Percentiles rank a stretch among this genome's conserved stretches.
Conservation (phyloP, 768 basidiomycete genomes). For the Leccinum arenicola region DNA sequence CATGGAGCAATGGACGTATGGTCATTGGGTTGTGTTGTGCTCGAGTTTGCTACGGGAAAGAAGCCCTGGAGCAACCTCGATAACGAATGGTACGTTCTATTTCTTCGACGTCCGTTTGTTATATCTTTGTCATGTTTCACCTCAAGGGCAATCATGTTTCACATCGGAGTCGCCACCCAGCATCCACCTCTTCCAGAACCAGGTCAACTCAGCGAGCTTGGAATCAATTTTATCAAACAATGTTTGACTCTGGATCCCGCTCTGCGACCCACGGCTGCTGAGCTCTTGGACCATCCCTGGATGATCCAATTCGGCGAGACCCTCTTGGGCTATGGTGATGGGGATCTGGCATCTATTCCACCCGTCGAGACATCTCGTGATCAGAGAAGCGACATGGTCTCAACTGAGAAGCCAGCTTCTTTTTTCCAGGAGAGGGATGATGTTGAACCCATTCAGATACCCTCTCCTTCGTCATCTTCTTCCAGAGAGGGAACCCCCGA, state of each 20-base stretch:
- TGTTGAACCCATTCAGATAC: slow-evolving; percentile 50
- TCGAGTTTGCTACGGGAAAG: slow-evolving; percentile 93
- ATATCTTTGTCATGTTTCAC: slow-evolving; percentile 4
- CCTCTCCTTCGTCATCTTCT: slow-evolving; percentile 50
- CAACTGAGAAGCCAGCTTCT: slow-evolving; percentile 54
- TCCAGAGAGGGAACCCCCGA: slow-evolving; percentile 32
- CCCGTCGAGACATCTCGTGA: slow-evolving; percentile 45
- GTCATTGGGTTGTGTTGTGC: slow-evolving; percentile 96
- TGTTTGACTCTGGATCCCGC: slow-evolving; percentile 88
- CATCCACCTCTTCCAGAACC: slow-evolving; percentile 94
- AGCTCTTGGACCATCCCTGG: slow-evolving; percentile 89
- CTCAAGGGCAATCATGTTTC: slow-evolving; percentile 98
- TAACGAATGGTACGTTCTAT: slow-evolving; percentile 83
- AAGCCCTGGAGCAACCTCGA: slow-evolving; percentile 99
- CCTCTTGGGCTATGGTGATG: slow-evolving; percentile 64
- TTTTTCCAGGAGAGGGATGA: slow-evolving; percentile 60
- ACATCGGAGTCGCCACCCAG: slow-evolving; percentile 94
- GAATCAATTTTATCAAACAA: slow-evolving; percentile 90
- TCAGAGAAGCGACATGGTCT: slow-evolving; percentile 47
- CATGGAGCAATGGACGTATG: slow-evolving; percentile 98
- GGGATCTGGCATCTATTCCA: slow-evolving; percentile 51
- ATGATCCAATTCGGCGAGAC: slow-evolving; percentile 79
- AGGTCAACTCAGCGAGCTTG: slow-evolving; percentile 81
- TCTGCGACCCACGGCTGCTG: slow-evolving; percentile 76
- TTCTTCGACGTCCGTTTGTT: background rate